phyloP scores from a whole-genome alignment of 352 stramenopile genomes.

The Globisporangium splendens region DNA sequence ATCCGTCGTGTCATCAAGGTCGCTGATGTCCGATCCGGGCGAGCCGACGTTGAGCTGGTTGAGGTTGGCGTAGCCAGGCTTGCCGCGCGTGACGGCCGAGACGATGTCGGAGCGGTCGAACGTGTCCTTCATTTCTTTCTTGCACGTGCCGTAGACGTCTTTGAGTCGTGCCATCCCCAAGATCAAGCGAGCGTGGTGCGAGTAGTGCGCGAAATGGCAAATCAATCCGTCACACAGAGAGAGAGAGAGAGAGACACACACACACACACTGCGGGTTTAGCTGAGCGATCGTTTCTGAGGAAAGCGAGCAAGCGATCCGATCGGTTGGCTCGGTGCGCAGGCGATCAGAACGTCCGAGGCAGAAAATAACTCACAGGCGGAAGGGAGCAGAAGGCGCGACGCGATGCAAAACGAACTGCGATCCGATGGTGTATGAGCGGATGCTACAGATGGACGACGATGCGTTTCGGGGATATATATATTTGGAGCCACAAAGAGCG shows the following conservation, averaged over 20 bases:
- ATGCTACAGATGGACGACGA: neutral
- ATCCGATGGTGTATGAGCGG: too few relatives aligned
- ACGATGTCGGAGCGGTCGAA: slow-evolving; percentile 70
- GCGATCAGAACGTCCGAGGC: neutral
- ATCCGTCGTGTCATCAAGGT: slow-evolving; percentile 75
- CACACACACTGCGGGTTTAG: slow-evolving; percentile 1
- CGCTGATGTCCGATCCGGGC: slow-evolving; percentile 71
- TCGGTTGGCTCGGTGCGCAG: too few relatives aligned
- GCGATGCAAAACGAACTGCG: neutral
- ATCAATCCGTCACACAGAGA: slow-evolving; percentile 8
- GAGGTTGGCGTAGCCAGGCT: slow-evolving; percentile 78
- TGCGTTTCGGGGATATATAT: neutral
- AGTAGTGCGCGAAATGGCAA: slow-evolving; percentile 8
- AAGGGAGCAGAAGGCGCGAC: neutral
- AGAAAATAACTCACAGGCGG: slow-evolving; percentile 14
- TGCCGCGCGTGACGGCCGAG: slow-evolving; percentile 58
- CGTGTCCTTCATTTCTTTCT: slow-evolving; percentile 77
- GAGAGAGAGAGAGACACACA: too few relatives aligned
- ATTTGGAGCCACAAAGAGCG: neutral
- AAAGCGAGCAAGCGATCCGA: too few relatives aligned
- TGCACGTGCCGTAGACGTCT: slow-evolving; percentile 71
- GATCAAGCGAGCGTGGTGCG: neutral
- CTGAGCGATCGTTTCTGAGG: too few relatives aligned
- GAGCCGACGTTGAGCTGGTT: slow-evolving; percentile 80
- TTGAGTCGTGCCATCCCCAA: slow-evolving; percentile 57